Base-by-base conservation (phyloP, 164 flowering plant genomes). In the Vitis cinerea region DNA sequence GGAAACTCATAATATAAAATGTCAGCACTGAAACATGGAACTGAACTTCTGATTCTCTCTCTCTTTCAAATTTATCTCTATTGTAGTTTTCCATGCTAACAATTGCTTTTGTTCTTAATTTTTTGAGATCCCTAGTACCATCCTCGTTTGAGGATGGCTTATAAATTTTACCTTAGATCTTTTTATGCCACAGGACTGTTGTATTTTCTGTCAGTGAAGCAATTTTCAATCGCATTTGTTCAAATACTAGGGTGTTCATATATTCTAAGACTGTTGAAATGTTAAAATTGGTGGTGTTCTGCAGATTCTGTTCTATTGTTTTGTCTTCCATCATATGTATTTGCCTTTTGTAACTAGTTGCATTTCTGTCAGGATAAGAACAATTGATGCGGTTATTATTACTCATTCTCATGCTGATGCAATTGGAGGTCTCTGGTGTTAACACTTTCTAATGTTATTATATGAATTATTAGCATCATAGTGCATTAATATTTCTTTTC, bases 351-450 rank as follows among this genome's bases (percentile, higher is more conserved):
- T 85, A 74, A 82, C 86, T 80, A 74, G 83, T 80, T 86, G 75
- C 66, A 74, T 85, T 79, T 90, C 75, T 94, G 78, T 76, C 97
- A 94, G 99, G 90, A 79, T 94, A 87, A 91, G 99, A 86, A 86
- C 86, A 80, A 74, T 94, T 82, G 99, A 92, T 87, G 97, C 97
- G 71, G 99, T 92, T 79, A 71, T 94, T 74, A 87, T 92, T 77
- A 94, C 99, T 81, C 99, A 94, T 85, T 94, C 97, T 75, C 99
- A 92, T 88, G 99, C 99, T 72, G 99, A 92, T 87, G 99, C 97
- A 63, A 92, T 94, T 81, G 99, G 97, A 90, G 97, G 99, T 94
- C 83, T 81, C 81, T 80, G 73, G 60, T 78, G 71, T 70, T 30
- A 79, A 64, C 72, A 76, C 74, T 76, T 73, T 69, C 75, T 66